These are phyloP conservation scores for Lunularia cruciata DNA, from an alignment of 225 moss, liverwort and hornwort species.

Conservation along the genomic window DNA sequence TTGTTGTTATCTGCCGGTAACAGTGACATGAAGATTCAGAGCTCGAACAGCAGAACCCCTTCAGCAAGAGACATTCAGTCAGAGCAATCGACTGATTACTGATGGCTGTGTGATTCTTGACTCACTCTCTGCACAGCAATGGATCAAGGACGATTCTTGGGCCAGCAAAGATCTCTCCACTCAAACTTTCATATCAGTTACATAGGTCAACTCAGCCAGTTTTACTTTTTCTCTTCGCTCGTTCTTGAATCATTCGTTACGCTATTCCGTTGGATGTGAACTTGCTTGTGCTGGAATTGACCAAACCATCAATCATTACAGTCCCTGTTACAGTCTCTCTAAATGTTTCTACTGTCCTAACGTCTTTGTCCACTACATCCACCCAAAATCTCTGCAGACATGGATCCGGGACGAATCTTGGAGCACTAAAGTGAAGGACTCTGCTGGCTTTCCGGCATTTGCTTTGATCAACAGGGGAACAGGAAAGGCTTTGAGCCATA, in stretches of 20 bases:
- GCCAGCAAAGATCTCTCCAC: slow-evolving; percentile 19
- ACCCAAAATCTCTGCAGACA: slow-evolving; percentile 39
- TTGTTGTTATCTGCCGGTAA: neutral
- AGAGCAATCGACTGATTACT: neutral
- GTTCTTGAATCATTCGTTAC: too few relatives aligned
- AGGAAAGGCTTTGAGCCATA: slow-evolving; percentile 61
- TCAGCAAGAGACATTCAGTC: neutral
- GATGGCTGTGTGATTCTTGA: neutral
- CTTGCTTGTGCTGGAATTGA: neutral
- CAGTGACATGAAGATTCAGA: neutral
- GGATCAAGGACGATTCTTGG: slow-evolving; percentile 17
- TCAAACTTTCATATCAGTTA: slow-evolving; percentile 5
- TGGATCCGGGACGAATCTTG: slow-evolving; percentile 82
- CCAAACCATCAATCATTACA: neutral
- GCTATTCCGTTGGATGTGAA: neutral
- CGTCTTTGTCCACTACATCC: neutral
- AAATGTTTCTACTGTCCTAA: neutral
- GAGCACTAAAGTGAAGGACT: slow-evolving; percentile 73
- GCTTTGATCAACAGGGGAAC: slow-evolving; percentile 68
- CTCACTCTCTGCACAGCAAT: slow-evolving; percentile 13
- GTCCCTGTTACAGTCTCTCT: too few relatives aligned
- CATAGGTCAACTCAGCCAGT: slow-evolving; percentile 7
- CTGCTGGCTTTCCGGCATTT: slow-evolving; percentile 61
- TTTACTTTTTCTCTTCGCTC: neutral
- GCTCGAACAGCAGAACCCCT: neutral